A percentile compares a stretch with the other conserved stretches of the same genome.
phyloP scores from a whole-genome alignment of 2,329 filamentous ascomycete species.

The Hirsutella minnesotensis region DNA sequence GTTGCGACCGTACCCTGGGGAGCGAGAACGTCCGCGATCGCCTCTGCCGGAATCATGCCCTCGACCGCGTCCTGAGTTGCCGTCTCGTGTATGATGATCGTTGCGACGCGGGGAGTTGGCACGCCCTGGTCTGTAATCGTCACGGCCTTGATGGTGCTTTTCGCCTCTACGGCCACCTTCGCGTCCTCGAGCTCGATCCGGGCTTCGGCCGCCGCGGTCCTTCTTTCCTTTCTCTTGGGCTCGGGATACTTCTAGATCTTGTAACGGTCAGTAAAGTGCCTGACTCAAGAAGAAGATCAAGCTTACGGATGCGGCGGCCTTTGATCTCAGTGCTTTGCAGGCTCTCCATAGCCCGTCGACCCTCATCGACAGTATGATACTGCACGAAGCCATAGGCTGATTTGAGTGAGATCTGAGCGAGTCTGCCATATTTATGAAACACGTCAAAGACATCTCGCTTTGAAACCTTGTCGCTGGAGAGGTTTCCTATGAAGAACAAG shows the following conservation, averaged over 20 bases:
- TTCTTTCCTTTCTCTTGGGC: constrained; percentile 64
- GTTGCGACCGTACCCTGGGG: constrained; percentile 38
- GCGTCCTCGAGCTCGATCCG: constrained; percentile 41
- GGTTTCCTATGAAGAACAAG: constrained; percentile 50
- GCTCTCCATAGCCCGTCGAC: constrained; percentile 58
- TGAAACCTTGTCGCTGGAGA: constrained; percentile 84
- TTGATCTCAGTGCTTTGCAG: constrained; percentile 74
- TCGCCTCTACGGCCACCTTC: constrained; percentile 31
- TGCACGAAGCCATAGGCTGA: constrained; percentile 96
- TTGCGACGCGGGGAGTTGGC: constrained; percentile 46
- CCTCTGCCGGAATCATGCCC: constrained; percentile 26
- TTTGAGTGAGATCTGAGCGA: constrained; percentile 94
- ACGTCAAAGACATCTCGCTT: constrained; percentile 90
- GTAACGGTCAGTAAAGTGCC: constrained; percentile 19
- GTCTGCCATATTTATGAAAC: constrained; percentile 72
- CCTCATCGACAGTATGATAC: constrained; percentile 68
- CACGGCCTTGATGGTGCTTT: constrained; percentile 36
- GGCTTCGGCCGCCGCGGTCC: constrained; percentile 46
- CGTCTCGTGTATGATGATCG: constrained; percentile 49
- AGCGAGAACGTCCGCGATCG: constrained; percentile 54
- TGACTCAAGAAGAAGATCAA: background rate
- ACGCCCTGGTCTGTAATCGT: constrained; percentile 54
- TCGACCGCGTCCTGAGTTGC: constrained; percentile 41
- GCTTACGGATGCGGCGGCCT: constrained; percentile 88
- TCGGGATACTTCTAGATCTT: constrained; percentile 78